phyloP scores from a whole-genome alignment of 805 yeast species.

The Sugiyamaella qingdaonensis region DNA sequence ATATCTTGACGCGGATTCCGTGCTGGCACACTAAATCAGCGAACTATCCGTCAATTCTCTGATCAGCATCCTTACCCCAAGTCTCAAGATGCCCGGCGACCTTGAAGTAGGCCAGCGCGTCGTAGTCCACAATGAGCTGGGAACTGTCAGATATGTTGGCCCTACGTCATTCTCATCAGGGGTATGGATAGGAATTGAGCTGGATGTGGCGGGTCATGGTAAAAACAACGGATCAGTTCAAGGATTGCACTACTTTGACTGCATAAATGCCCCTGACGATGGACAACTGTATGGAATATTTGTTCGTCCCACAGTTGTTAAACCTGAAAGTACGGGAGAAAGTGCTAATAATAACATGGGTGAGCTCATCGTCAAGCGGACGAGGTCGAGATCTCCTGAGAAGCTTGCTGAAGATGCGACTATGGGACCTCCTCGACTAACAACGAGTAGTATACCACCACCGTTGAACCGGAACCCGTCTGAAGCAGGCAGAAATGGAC shows the following conservation, averaged over 20 bases:
- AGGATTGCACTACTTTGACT: slow-evolving; percentile 55
- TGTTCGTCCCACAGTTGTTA: slow-evolving; percentile 63
- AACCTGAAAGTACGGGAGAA: slow-evolving; percentile 47
- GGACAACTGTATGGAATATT: slow-evolving; percentile 64
- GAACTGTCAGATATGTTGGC: slow-evolving; percentile 61
- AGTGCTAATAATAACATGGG: background rate
- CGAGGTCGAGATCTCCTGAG: background rate
- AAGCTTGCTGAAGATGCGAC: background rate
- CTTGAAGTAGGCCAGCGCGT: slow-evolving; percentile 20
- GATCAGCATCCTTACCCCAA: background rate
- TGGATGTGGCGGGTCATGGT: slow-evolving; percentile 73
- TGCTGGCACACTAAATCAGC: too few species aligned
- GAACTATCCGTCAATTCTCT: background rate
- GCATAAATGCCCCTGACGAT: slow-evolving; percentile 34
- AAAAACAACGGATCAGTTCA: slow-evolving; percentile 76
- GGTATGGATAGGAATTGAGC: slow-evolving; percentile 78
- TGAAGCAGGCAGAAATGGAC: background rate
- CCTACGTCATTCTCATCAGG: slow-evolving; percentile 43
- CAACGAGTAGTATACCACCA: background rate
- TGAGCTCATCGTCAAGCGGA: background rate
- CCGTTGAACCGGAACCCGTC: background rate
- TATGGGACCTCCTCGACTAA: background rate
- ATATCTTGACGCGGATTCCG: too few species aligned
- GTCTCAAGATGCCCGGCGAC: slow-evolving; percentile 2
- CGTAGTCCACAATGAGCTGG: slow-evolving; percentile 30